Evolutionary conservation across 2,329 filamentous ascomycete species (phyloP), one percentile per base, ranked within the genome.

Genomic region (Macrophomina phaseolina): DNA sequence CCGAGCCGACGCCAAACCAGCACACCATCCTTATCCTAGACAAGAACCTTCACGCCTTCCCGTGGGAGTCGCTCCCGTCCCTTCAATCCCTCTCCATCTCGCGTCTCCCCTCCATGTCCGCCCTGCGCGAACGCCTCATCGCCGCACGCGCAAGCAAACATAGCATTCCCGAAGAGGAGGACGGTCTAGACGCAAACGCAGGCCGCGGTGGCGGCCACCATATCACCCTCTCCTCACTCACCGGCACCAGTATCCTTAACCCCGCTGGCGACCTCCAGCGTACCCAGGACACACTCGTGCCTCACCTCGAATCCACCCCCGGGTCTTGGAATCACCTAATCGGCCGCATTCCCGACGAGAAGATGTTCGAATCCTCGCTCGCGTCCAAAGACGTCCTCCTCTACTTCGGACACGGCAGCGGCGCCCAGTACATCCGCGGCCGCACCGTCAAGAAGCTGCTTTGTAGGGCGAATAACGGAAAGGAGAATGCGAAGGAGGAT

Each of bases 381-480:
- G 81, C 86, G 55, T 78, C 83, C 0, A 89, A 88, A 18, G 89
- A 93, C 67, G 82, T 97, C 2, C 82, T 97, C 30, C 84, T 99
- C 11, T 99, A 99, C 81, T 98, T 99, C 78, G 95, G 95, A 1
- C 95, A 99, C 80, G 95, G 95, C 68, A 94, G 92, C 70, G 95
- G 94, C 28, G 92, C 92, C 34, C 95, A 99, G 79, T 99, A 97
- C 79, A 93, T 99, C 67, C 90, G 94, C 36, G 89, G 91, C 12
- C 89, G 92, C 71, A 92, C 92, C 1, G 89, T 99, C 70, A 90
- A 92, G 65, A 89, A 88, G 67, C 86, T 98, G 12, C 87, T 90
- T 14, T 88, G 86, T 68, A 63, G 67, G 18, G 5, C 16, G 2
- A 30, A 14, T 3, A 32, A 38, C 2, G 64, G 18, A 53, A 40